These are phyloP conservation scores for Hirsutella rhossiliensis DNA, from an alignment of 2,329 filamentous ascomycete genomes.

Conservation along the genomic window DNA sequence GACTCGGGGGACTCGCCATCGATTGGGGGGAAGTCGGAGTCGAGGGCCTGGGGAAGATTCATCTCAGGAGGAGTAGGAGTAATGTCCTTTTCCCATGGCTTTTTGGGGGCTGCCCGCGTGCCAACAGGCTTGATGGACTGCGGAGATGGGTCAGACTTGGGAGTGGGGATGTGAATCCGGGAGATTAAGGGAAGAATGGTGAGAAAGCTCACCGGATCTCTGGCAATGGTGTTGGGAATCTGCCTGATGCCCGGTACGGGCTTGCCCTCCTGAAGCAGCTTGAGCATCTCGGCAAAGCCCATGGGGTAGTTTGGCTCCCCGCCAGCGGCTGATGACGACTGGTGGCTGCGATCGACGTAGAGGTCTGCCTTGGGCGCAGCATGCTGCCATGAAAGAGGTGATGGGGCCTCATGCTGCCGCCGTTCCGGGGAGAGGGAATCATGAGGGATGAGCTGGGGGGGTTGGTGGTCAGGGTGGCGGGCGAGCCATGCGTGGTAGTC, in stretches of 20 bases:
- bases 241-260: conserved; percentile 79
- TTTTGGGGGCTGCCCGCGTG: conserved; percentile 33
- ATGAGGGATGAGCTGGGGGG: conserved; percentile 24
- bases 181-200: no score
- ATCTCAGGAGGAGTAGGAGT: conserved; percentile 7
- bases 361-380: conserved; percentile 36
- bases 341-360: conserved; percentile 26
- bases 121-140: conserved; percentile 37
- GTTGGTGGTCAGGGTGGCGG: conserved; percentile 16
- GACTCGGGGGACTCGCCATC: conserved; percentile 11
- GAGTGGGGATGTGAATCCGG: background rate
- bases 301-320: conserved; percentile 62
- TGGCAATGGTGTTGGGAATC: conserved; percentile 68
- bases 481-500: conserved; percentile 55
- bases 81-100: conserved; percentile 67
- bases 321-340: conserved; percentile 8
- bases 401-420: background rate
- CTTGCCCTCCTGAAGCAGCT: conserved; percentile 70
- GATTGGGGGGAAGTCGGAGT: conserved; percentile 23
- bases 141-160: background rate
- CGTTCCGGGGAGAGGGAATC: conserved; percentile 4
- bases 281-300: conserved; percentile 75
- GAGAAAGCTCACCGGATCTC: conserved; percentile 47
- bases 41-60: conserved; percentile 14
- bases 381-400: conserved; percentile 31